Evolutionary conservation across 495 filamentous ascomycete species (phyloP), one percentile per base, ranked within the genome.

Genomic region (Podospora pseudoanserina): DNA sequence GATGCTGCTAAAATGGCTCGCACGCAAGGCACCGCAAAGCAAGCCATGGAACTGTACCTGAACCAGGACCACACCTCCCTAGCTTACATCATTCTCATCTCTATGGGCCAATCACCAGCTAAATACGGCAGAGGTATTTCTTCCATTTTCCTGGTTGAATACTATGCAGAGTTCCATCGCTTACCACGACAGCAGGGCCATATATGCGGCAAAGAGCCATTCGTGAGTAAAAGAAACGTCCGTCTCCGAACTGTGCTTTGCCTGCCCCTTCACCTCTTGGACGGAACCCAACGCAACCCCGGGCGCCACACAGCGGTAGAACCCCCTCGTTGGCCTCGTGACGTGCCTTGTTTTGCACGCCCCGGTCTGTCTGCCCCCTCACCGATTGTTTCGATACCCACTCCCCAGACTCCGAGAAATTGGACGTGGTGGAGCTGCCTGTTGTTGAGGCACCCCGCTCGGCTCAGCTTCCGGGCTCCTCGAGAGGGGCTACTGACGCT

Each of bases 321-420:
- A 63, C 27, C 53, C 27, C 61, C 61, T 63, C 34, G 28, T 27
- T 67, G 70, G 39, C 74, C 74, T 70, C 74, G 72, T 76, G 74
- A 76, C 71, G 66, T 65, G 67, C 70, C 65, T 62, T 65, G 66
- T 66, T 72, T 68, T 73, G 59, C 70, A 65, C 39, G 39, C 39
- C 39, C 39, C 9, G 39, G 39, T 49, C 55, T 54, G 61, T 62
- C 23, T 23, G 23, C 67, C 71, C 71, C 57, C 57, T 65, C 55
- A 32, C 54, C 28, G 32, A 26, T 28, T 61, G 53, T 70, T 63
- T 32, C 7, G 65, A n/a, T 49, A 53, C 63, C 60, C 54, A 60
- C 54, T 65, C 70, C 65, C 72, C 70, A 68, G 26, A 69, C 27
- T 65, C 70, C 67, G 64, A 65, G 67, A 71, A 66, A 65, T 66